phyloP scores from a whole-genome alignment of 2,329 filamentous ascomycete species.

The Arthrocladium fulminans region DNA sequence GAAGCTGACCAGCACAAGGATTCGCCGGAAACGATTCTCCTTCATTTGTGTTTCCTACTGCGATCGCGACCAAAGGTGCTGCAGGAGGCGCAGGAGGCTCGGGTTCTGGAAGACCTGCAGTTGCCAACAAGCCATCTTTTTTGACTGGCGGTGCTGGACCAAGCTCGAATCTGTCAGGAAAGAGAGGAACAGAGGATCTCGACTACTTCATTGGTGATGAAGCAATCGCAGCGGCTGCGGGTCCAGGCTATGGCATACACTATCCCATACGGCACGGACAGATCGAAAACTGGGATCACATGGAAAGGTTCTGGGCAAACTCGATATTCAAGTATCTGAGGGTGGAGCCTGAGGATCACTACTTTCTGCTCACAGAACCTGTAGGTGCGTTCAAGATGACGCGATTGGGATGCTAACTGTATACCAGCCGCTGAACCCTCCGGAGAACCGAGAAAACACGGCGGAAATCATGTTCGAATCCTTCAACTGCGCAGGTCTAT shows the following conservation, averaged over 20 bases:
- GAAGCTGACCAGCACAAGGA: constrained; percentile 48
- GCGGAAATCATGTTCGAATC: constrained; percentile 99
- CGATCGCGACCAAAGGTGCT: constrained; percentile 87
- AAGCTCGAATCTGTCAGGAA: constrained; percentile 71
- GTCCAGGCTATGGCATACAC: constrained; percentile 90
- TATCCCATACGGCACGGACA: constrained; percentile 97
- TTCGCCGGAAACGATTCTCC: constrained; percentile 99
- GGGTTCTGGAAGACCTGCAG: constrained; percentile 78
- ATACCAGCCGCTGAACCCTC: constrained; percentile 79
- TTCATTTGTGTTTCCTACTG: constrained; percentile 97
- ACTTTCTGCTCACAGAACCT: constrained; percentile 95
- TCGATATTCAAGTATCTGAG: constrained; percentile 99
- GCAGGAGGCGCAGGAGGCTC: constrained; percentile 60
- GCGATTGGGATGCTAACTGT: constrained; percentile 9
- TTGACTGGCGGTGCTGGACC: constrained; percentile 82
- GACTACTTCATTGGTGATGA: constrained; percentile 99
- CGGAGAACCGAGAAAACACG: constrained; percentile 97
- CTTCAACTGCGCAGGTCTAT: constrained; percentile 97
- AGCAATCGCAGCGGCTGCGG: constrained; percentile 71
- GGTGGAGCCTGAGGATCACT: constrained; percentile 96
- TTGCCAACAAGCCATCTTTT: constrained; percentile 92
- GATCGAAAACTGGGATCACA: constrained; percentile 99
- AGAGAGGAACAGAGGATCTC: constrained; percentile 92
- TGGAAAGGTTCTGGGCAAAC: constrained; percentile 99
- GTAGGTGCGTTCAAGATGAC: constrained; percentile 43